Base-by-base conservation (phyloP, 768 basidiomycete genomes). In the Tylopilus balloui region DNA sequence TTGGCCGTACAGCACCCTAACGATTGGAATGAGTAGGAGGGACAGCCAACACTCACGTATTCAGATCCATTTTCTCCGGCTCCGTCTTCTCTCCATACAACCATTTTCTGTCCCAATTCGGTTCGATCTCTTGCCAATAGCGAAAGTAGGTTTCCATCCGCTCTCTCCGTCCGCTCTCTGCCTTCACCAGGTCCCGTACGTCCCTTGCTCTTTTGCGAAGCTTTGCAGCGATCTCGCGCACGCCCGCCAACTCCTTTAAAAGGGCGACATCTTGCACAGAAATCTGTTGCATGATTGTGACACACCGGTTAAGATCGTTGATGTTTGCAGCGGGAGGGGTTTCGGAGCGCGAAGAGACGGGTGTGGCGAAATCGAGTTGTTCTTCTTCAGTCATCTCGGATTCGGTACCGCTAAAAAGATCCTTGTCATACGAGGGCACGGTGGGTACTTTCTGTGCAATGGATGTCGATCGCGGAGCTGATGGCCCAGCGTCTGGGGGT, bases 121-220 rank as follows among this genome's bases (percentile, higher is more conserved):
- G 54, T 12, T 56, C 51, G 5, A 53, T 57, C 23, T 69, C 51
- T 23, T 55, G 53, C 63, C 68, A 69, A 28, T 65, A 58, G 25
- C 48, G 45, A 31, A 61, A 69, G 21, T 55, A 67, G 8, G 51
- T 25, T 17, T 67, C 58, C 55, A 69, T 59, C 13, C 67, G 50
- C 37, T 58, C 58, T 42, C 62, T 49, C 13, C 67, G 52, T 14
- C 53, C 63, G 24, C 13, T 47, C 47, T 67, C 63, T 0, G 54
- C 61, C 40, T 57, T 56, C 1, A 55, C 54, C 8, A 61, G 51
- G 4, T 59, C 56, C 10, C 65, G 60, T 21, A 59, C 34, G n/a
- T 59, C 55, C 36, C 55, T 54, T 10, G 54, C 63, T 31, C 47
- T 57, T 28, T 57, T 54, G 24, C 54, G 51, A 10, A 64, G 47